Base-by-base conservation (phyloP, 1,139 yeast species). In the Hemisphaericaspora xylofermentans region DNA sequence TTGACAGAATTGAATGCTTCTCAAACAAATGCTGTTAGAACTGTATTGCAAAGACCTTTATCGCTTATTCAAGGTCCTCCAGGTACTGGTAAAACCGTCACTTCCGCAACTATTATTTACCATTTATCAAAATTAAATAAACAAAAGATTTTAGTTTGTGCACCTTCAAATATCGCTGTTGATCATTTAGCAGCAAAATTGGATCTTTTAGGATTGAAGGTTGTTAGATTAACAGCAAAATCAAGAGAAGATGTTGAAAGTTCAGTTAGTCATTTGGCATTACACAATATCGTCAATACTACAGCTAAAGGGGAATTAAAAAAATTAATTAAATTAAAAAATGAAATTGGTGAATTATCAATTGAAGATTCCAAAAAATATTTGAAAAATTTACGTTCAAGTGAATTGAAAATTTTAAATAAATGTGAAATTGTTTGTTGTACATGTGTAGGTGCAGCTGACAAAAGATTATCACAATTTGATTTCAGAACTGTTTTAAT, bases 1-100 rank as follows among this genome's bases (percentile, higher is more conserved):
- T 71, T 86, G 45, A 79, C 93, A 0, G 78, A 77, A 45, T 71
- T 91, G 48, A 91, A 91, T 58, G 70, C 70, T 15, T 87, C 96
- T 1, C 98, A 91, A 62, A 74, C 75, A 2, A 79, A 78, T 54
- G 97, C 97, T 0, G 91, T 91, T 19, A 71, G 76, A 43, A 66
- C 78, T 5, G 96, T 85, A 1, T 64, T 91, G 45, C 78, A 76
- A 53, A 72, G 82, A 52, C 96, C 96, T 2, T 69, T 91, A 34
- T 80, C 95, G 6, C 73, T 91, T 53, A 89, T 91, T 50, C 98
- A 91, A 61, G 98, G 98, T 15, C 98, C 98, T n/a, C 98, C 98
- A 2, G 96, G 96, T 46, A 91, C 98, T 0, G 98, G 98, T 58
- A 91, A 91, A 60, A 91, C 98, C 1, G 95, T 88, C 12, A 89